Conservation (phyloP, 345 rosid genomes). For the Citrus cavaleriei region DNA sequence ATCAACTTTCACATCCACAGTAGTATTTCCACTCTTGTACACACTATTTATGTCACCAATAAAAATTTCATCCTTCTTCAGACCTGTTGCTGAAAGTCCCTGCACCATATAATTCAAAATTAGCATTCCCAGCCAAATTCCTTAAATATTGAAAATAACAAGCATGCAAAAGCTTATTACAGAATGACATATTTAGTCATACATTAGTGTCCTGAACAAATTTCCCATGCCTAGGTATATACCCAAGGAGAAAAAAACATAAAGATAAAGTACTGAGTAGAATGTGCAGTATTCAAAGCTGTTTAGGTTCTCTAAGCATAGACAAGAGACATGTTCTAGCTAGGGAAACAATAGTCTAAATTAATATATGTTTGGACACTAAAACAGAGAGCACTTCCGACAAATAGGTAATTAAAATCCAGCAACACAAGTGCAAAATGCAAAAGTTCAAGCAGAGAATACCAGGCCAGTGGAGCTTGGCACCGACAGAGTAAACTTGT, state of each 20-base stretch:
- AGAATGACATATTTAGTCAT: not conserved
- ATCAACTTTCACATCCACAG: constrained; percentile 74
- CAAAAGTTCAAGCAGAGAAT: constrained; percentile 19
- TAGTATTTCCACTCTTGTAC: constrained; percentile 58
- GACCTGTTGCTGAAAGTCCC: constrained; percentile 72
- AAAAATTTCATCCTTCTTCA: constrained; percentile 59
- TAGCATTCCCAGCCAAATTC: not conserved
- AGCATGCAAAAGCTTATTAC: not conserved
- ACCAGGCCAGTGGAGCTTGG: constrained; percentile 61
- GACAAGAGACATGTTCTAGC: not conserved
- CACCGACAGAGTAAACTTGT: constrained; percentile 64
- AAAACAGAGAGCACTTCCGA: not conserved
- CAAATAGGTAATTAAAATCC: not conserved
- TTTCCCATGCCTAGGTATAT: not conserved
- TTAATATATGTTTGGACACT: not conserved
- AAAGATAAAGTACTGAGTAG: not conserved
- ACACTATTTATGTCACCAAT: constrained; percentile 65
- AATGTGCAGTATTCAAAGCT: not conserved
- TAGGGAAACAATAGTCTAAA: not conserved
- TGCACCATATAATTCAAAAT: constrained; percentile 27
- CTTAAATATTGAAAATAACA: not conserved
- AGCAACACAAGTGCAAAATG: not conserved
- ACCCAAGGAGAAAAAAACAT: not conserved
- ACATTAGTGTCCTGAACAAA: not conserved
- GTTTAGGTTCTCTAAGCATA: not conserved